Evolutionary conservation across 352 stramenopile species (phyloP).

Genomic region (Phytophthora pluvialis): DNA sequence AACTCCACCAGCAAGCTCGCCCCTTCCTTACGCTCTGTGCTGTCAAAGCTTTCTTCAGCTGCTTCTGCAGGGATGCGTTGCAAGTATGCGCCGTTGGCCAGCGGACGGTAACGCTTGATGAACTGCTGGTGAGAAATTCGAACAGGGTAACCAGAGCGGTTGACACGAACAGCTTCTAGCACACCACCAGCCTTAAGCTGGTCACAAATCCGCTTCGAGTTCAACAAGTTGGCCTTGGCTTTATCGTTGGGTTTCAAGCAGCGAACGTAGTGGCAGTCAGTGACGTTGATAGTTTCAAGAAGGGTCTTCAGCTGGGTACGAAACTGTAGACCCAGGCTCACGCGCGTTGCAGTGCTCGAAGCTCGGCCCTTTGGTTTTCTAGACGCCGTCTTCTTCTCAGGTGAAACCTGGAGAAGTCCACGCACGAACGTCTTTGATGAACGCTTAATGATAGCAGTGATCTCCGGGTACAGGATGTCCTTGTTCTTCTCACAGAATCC

Average conservation of each 20-base stretch:
- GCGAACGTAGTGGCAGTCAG: conserved; percentile 97
- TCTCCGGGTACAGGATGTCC: conserved; percentile 90
- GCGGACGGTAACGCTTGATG: conserved; percentile 87
- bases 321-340: conserved; percentile 92
- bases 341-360: conserved; percentile 46
- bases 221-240: conserved; percentile 85
- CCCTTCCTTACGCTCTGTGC: conserved; percentile 55
- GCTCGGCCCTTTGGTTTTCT: conserved; percentile 45
- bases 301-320: conserved; percentile 91
- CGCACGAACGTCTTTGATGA: conserved; percentile 79
- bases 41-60: conserved; percentile 59
- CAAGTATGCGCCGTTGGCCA: conserved; percentile 72
- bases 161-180: conserved; percentile 98
- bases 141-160: conserved; percentile 97
- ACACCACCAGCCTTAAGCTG: conserved; percentile 98
- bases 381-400: conserved; percentile 25
- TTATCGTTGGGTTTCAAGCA: conserved; percentile 99
- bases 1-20: conserved; percentile 70
- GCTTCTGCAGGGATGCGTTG: conserved; percentile 64
- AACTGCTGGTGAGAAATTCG: conserved; percentile 95
- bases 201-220: conserved; percentile 93
- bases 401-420: conserved; percentile 51
- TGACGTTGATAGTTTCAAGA: conserved; percentile 94
- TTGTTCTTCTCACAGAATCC: conserved; percentile 98
- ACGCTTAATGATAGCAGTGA: conserved; percentile 75